phyloP scores from a whole-genome alignment of 2,329 filamentous ascomycete species.

The Mycosphaerelloides madeirae region DNA sequence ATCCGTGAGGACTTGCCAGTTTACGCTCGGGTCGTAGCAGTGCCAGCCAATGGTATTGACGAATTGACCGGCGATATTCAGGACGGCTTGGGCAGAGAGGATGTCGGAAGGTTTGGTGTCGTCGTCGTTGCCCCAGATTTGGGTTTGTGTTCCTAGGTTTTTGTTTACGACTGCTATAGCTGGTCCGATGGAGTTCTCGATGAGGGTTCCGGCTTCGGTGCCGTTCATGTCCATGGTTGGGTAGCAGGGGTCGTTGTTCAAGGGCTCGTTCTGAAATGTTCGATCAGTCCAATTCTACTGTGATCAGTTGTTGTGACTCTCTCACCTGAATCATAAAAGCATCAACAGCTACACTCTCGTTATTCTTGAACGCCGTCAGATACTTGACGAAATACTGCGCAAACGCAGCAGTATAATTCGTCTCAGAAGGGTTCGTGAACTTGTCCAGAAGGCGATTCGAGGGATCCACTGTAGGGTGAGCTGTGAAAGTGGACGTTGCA shows the following conservation, averaged over 20 bases:
- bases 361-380: conserved; percentile 12
- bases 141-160: too few relatives aligned
- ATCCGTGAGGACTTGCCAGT: conserved; percentile 14
- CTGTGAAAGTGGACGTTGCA: too few relatives aligned
- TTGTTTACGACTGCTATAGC: too few relatives aligned
- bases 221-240: conserved; percentile 19
- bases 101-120: too few relatives aligned
- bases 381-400: conserved; percentile 22
- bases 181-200: conserved; percentile 16
- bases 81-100: conserved; percentile 16
- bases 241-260: conserved; percentile 4
- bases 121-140: conserved; percentile 21
- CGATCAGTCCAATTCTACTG: too few relatives aligned
- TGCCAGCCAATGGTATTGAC: conserved; percentile 21
- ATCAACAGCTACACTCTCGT: conserved; percentile 11
- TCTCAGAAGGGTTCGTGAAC: conserved; percentile 10
- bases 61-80: conserved; percentile 13
- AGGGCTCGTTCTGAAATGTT: conserved; percentile 21
- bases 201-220: conserved; percentile 12
- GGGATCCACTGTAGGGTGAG: too few relatives aligned
- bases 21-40: conserved; percentile 13
- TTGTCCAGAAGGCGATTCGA: conserved; percentile 18
- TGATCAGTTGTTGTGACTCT: too few relatives aligned
- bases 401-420: conserved; percentile 13
- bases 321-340: conserved; percentile 19